Percentiles rank a stretch among this genome's conserved stretches.
Evolutionary conservation across 768 basidiomycete genomes (phyloP).

Genomic region (Xerocomus brunneocitrinus): DNA sequence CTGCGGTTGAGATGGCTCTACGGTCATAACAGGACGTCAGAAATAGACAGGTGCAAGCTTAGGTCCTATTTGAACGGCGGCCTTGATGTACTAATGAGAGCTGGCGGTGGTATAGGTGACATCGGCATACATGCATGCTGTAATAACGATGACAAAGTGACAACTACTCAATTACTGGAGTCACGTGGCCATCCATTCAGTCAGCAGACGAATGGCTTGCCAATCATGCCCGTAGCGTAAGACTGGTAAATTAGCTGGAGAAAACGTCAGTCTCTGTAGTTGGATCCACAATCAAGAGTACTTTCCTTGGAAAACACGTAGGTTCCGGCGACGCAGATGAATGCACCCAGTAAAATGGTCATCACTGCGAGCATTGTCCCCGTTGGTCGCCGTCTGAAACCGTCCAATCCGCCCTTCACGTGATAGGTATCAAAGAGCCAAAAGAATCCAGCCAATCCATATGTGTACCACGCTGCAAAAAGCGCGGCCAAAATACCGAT

Average conservation of each 20-base stretch:
- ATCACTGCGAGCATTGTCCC: not conserved
- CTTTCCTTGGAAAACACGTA: no score
- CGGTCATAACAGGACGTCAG: conserved; percentile 18
- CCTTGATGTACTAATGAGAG: not conserved
- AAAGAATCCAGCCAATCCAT: not conserved
- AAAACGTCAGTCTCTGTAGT: no score
- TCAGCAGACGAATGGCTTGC: no score
- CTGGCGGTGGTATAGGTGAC: not conserved
- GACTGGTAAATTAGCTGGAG: no score
- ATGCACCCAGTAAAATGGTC: not conserved
- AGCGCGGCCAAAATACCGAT: not conserved
- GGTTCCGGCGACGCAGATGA: not conserved
- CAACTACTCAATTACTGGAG: not conserved
- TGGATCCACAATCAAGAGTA: no score
- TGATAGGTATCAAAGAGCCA: not conserved
- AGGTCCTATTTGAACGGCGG: conserved; percentile 12
- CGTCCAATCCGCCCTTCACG: not conserved
- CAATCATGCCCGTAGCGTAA: no score
- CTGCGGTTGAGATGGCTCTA: conserved; percentile 10
- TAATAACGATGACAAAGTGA: conserved; percentile 17
- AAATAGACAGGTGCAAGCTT: not conserved
- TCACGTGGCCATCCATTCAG: not conserved
- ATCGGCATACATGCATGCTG: not conserved
- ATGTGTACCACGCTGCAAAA: not conserved
- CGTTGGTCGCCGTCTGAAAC: not conserved